Evolutionary conservation across 345 rosid species (phyloP), one percentile per base, ranked within the genome.

Genomic region (Ricinus communis): DNA sequence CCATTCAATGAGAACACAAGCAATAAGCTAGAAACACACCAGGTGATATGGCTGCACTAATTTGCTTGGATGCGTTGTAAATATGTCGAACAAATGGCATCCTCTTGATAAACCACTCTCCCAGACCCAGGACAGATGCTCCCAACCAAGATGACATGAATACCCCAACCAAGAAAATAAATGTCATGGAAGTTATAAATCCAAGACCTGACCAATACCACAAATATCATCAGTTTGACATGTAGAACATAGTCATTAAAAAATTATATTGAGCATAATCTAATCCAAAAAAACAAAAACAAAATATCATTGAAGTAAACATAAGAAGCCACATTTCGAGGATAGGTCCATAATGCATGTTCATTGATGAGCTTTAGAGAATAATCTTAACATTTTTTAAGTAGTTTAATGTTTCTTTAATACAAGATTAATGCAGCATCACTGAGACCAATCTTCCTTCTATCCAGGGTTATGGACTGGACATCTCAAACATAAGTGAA

Each of bases 131-230:
- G 66, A 95, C 94, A 55, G 98, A 95, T 40, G 98, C 85, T 71
- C 99, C 99, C 90, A 95, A 80, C 99, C 99, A 95, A 19, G 99
- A 95, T 57, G 99, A 92, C 99, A 95, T 95, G 85, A 95, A 95
- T 69, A 95, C 97, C 64, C 99, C 99, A 70, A 95, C 87, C 90
- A 92, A 71, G 88, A 95, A 95, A 76, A 95, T 95, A 77, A 95
- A 92, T 1, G 91, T 87, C 62, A 95, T 80, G 62, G 99, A 95
- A 25, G 99, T 95, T 75, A 90, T 81, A 80, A 95, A 92, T 28
- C 99, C 99, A 81, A 95, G 93, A 75, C 98, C 99, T 95, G 75
- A 61, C 40, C 69, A 78, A 65, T 68, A 80, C n/a, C 14, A 38
- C 3, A 70, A 73, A 74, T 53, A 50, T 68, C n/a, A 75, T 70